Evolutionary conservation across 331 rosid species (phyloP).

Genomic region (Malus hybrid): DNA sequence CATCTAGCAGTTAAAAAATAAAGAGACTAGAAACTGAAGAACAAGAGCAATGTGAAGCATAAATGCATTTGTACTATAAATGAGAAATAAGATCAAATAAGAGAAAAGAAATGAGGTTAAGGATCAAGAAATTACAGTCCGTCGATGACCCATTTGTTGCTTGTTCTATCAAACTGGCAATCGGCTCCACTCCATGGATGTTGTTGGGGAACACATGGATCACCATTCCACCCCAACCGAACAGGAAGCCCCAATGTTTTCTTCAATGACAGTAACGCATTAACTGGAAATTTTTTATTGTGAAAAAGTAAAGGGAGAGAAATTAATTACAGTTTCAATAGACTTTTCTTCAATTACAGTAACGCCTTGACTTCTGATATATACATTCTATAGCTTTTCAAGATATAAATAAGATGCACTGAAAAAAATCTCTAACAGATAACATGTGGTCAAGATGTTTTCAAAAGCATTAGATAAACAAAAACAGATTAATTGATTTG

Average conservation of each 20-base stretch:
- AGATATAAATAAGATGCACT: not conserved
- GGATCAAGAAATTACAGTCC: slow-evolving; percentile 63
- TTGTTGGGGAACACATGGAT: slow-evolving; percentile 97
- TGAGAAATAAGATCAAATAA: not conserved
- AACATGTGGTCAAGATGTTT: not conserved
- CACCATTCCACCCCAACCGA: slow-evolving; percentile 97
- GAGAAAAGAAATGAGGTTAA: slow-evolving; percentile 16
- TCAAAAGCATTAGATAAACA: not conserved
- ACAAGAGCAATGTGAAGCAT: not conserved
- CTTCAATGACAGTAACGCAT: slow-evolving; percentile 69
- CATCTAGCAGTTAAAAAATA: not conserved
- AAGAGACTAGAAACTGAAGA: not conserved
- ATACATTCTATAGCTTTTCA: not conserved
- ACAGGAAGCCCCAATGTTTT: slow-evolving; percentile 77
- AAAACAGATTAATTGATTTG: not conserved
- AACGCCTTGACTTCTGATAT: not conserved
- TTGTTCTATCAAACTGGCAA: slow-evolving; percentile 58
- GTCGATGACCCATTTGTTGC: slow-evolving; percentile 76
- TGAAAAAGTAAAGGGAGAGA: slow-evolving; percentile 6
- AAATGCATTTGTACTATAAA: not conserved
- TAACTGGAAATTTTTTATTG: slow-evolving; percentile 33
- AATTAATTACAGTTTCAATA: not conserved
- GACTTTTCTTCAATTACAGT: not conserved
- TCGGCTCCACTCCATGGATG: slow-evolving; percentile 98
- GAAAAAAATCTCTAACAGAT: not conserved